Base-by-base conservation (phyloP, 805 yeast genomes). In the Lachancea lanzarotensis region DNA sequence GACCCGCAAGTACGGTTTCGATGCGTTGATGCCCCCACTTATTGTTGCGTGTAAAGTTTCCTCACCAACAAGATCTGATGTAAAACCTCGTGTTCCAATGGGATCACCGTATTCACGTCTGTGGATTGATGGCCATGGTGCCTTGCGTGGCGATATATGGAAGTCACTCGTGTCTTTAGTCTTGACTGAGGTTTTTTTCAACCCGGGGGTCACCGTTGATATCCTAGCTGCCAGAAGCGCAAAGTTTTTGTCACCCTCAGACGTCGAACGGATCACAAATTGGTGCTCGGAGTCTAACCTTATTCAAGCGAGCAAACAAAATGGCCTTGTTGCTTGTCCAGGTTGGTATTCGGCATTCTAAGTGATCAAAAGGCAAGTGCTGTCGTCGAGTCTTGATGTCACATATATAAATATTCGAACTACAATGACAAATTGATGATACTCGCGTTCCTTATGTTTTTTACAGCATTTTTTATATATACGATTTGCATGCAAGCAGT, bases 111-210 rank as follows among this genome's bases (percentile, higher is more conserved):
- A 86, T 47, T 75, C 84, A 2, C 74, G 75, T 33, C 59, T 83
- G 8, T 88, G 96, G 96, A 69, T 85, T 11, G 84, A 82, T 52
- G 61, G 82, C 31, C 61, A 68, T 27, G 91, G 95, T 1, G 61
- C 70, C 22, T 71, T 89, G 35, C 80, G 83, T 48, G 63, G 59
- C 20, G 55, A 57, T 0, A 62, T 87, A 6, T 90, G 96, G 95
- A 63, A 64, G 12, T 73, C 70, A 41, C 60, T 82, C 1, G 60
- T 82, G 0, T 65, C 72, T 18, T 68, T 78, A 10, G 51, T 83
- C 0, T 45, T 79, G 0, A 57, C 69, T 36, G 65, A 70, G 4
- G 59, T 80, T 9, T 66, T 76, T 6, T 69, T 76, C 45, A 67
- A 72, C 33, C 89, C 90, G 0, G 87, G 86, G 4, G 68, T 78